Evolutionary conservation across 148 eudicot genomes (phyloP), one percentile per base, ranked within the genome.

Genomic region (Pharnaceum exiguum): DNA sequence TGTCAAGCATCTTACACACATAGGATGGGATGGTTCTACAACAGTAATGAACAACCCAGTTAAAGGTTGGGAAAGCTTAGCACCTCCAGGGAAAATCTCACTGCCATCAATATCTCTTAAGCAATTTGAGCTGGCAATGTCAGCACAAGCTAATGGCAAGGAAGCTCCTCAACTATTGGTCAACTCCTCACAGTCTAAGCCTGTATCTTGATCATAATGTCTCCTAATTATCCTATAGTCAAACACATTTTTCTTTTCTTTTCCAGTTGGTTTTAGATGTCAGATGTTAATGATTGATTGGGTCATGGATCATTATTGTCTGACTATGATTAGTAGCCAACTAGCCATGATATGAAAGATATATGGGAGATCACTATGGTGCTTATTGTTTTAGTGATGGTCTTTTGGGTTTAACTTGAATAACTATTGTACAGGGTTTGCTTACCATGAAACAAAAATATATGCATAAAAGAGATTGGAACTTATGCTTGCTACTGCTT

Each of bases 1-100:
- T 31, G 98, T 91, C 60, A 91, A 82, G 71, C 98, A 91, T 60
- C 71, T 91, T 5, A 77, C 87, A 4, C 98, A 87, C 77, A 87
- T 91, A 46, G 98, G 98, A 49, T 80, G 79, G 79, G 96, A 87
- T 59, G 96, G 96, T 63, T 78, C 84, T 0, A 73, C 87, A 0
- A 78, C 81, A 0, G 55, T 72, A 0, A 80, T 52, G 11, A 57
- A 70, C 16, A 7, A 69, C 60, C 55, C 67, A 0, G 46, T 65
- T 0, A 69, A 70, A 29, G 67, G 75, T 1, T 78, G 81, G 80
- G 85, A 75, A 30, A 78, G 73, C 66, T 29, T 57, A 3, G 23
- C 71, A 17, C 60, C 82, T 32, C 66, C 82, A 27, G 82, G 83
- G 53, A 53, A 74, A n/a, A 58, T 79, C 16, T 72, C 84, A 3